These are phyloP conservation scores for Malassezia sp. DNA, from an alignment of 1,284 basidiomycete genomes.

Conservation along the genomic window DNA sequence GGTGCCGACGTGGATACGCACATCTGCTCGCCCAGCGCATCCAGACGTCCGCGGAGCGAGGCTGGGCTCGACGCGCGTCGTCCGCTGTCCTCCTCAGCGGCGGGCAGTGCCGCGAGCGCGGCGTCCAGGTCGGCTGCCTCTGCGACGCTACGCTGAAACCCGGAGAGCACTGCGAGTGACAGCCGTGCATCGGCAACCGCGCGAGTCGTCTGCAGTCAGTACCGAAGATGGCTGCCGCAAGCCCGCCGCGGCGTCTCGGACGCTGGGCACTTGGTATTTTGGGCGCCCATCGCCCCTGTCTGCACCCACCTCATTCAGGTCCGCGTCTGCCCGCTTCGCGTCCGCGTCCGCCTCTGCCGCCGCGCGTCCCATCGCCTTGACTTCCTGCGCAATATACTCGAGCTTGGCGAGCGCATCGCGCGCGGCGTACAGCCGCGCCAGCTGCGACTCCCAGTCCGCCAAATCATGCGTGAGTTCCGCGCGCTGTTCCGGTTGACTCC, in stretches of 20 bases:
- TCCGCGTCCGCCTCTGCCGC: not conserved
- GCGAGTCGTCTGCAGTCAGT: not conserved
- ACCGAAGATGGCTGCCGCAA: too few species aligned
- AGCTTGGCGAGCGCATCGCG: not conserved
- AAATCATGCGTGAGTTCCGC: constrained; percentile 4
- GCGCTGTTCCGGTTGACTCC: constrained; percentile 8
- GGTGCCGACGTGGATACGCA: not conserved
- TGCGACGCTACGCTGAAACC: not conserved
- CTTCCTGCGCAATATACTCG: not conserved
- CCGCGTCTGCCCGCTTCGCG: not conserved
- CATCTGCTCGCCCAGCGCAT: not conserved
- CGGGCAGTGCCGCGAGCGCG: not conserved
- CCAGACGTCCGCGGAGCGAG: too few species aligned
- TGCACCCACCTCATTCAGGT: too few species aligned
- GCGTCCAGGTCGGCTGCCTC: not conserved
- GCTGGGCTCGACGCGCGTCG: too few species aligned
- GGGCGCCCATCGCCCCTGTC: too few species aligned
- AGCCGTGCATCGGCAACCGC: too few species aligned
- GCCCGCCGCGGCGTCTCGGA: too few species aligned
- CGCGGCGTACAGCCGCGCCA: not conserved
- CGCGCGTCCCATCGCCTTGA: too few species aligned
- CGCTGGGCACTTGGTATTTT: too few species aligned
- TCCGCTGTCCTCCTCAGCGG: not conserved
- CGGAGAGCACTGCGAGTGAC: too few species aligned
- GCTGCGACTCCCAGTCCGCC: constrained; percentile 7